Base-by-base conservation (phyloP, 2,329 filamentous ascomycete species). In the Lizonia empirigonia region DNA sequence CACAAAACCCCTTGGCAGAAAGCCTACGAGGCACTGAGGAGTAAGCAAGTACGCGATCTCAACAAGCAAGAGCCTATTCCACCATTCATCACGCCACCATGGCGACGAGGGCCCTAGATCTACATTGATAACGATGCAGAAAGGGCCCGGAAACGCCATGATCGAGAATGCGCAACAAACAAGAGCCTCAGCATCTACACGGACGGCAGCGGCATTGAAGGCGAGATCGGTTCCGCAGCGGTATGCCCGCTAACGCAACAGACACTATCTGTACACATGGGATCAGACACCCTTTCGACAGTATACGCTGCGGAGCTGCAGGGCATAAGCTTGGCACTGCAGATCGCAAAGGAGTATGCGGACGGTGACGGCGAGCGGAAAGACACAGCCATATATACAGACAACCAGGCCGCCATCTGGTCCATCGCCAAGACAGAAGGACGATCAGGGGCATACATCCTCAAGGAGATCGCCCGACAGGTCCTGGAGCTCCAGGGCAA, bases 181-280 rank as follows among this genome's bases (percentile, higher is more conserved):
- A 29, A 44, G 26, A 38, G 47, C 54, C 50, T 63, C 16, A 57
- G 56, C 41, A 60, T 63, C 42, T 61, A 58, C 40, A 63, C 52
- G 23, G 56, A 63, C 37, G 45, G 60, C n/a, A 63, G 60, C 42
- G 42, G 60, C 18, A 63, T 60, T 32, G 34, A 59, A 7, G 42
- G 49, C 34, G 40, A 55, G 35, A 62, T 46, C 15, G 44, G 57
- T 5, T 53, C 55, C 4, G 53, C 44, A 23, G 57, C 49, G 33
- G 51, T 59, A n/a, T 62, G 53, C 35, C 58, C 44, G 27, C 41
- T 54, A 7, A 56, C 29, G 22, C 26, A 62, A 36, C 19, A 60
- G 46, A 52, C 46, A 26, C 42, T 30, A 19, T 50, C 42, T 18
- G 48, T 44, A 49, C 50, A 62, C 29, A 48, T 62, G 18, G 48